phyloP scores from a whole-genome alignment of 441 rosid genomes.

The Monsonia emarginata region DNA sequence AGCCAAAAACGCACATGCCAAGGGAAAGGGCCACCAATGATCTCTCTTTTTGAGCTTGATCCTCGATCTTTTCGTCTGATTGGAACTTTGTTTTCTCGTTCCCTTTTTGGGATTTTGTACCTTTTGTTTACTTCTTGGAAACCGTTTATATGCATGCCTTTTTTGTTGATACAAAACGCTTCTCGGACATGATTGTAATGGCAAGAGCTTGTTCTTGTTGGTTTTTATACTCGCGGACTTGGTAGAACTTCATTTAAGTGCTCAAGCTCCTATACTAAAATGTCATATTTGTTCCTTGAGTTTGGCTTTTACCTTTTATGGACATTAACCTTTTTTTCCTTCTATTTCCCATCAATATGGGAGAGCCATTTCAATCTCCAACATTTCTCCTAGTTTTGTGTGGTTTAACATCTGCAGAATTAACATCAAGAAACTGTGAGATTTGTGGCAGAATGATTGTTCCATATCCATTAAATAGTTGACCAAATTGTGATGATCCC shows the following conservation, averaged over 20 bases:
- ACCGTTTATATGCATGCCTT: no score
- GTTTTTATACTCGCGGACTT: neutral
- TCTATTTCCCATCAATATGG: neutral
- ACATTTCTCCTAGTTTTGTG: neutral
- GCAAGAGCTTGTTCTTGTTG: neutral
- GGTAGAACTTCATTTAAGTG: neutral
- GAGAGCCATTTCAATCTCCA: neutral
- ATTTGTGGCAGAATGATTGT: conserved; percentile 39
- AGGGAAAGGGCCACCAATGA: no score
- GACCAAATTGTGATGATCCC: conserved; percentile 47
- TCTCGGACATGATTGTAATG: neutral
- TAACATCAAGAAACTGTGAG: conserved; percentile 31
- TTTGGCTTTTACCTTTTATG: neutral
- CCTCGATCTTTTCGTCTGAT: no score
- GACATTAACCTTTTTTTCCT: neutral
- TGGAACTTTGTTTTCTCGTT: no score
- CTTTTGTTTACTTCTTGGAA: no score
- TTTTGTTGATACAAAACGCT: no score
- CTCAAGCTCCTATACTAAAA: neutral
- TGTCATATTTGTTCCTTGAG: neutral
- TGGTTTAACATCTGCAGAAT: conserved; percentile 29
- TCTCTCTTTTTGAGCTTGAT: no score
- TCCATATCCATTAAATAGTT: conserved; percentile 61
- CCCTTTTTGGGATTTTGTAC: no score
- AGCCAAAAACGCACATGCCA: no score